Evolutionary conservation across 164 flowering plant genomes (phyloP).

Genomic region (Umbellularia californica): DNA sequence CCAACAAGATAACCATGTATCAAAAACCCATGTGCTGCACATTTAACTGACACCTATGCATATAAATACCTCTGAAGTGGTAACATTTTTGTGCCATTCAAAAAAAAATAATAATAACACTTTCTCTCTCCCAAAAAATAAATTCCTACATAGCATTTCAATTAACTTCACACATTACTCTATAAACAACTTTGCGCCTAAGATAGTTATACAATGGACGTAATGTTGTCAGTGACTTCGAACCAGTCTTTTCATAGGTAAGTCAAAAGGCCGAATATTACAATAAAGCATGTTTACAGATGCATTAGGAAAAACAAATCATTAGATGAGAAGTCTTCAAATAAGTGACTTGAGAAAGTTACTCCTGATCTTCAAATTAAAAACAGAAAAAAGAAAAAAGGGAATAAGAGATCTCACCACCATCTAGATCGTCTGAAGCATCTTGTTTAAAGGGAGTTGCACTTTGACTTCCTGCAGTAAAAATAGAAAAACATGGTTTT

Average conservation of each 20-base stretch:
- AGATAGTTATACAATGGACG: background rate
- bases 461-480: constrained; percentile 48
- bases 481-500: background rate
- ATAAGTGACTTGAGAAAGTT: too few species aligned
- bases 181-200: background rate
- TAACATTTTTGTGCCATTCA: too few species aligned
- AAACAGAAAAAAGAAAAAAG: too few species aligned
- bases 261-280: background rate
- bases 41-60: too few species aligned
- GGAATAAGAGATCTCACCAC: constrained; percentile 37
- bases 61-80: too few species aligned
- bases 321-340: background rate
- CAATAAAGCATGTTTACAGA: background rate
- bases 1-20: too few species aligned
- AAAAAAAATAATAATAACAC: too few species aligned
- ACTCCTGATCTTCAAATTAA: too few species aligned
- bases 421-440: constrained; percentile 55
- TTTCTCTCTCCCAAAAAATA: too few species aligned
- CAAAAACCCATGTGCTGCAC: too few species aligned
- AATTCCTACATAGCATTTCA: too few species aligned
- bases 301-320: background rate
- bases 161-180: background rate
- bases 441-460: constrained; percentile 24
- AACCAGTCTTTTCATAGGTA: too few species aligned
- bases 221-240: background rate